phyloP scores from a whole-genome alignment of 2,329 filamentous ascomycete species.

The Chaetomiaceae sp. region DNA sequence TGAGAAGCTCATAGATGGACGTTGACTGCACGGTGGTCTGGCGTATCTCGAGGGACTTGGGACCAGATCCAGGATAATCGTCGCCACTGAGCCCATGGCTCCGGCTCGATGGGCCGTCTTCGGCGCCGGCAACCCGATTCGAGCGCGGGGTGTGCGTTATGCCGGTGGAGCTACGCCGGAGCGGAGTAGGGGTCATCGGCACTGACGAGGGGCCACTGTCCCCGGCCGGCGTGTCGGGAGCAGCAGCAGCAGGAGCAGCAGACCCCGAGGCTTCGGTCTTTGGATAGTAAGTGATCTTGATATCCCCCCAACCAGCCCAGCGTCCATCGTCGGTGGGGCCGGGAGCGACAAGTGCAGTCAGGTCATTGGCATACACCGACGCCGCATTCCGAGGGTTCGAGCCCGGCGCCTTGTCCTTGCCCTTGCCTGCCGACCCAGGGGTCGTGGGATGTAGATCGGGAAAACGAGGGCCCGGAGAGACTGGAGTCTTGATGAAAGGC shows the following conservation, averaged over 20 bases:
- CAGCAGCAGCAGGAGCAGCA: conserved; percentile 15
- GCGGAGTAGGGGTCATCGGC: conserved; percentile 69
- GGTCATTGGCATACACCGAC: conserved; percentile 73
- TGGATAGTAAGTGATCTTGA: conserved; percentile 77
- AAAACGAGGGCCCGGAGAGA: conserved; percentile 43
- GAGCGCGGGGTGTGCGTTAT: conserved; percentile 39
- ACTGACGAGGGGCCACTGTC: conserved; percentile 36
- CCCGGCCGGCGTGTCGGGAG: conserved; percentile 13
- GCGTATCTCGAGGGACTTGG: conserved; percentile 61
- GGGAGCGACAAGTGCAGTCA: conserved; percentile 67
- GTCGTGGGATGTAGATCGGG: conserved; percentile 46
- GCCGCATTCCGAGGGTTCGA: conserved; percentile 44
- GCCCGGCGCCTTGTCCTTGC: conserved; percentile 62
- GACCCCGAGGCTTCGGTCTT: conserved; percentile 33
- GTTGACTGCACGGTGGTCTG: conserved; percentile 48
- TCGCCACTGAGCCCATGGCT: conserved; percentile 37
- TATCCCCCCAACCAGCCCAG: conserved; percentile 76
- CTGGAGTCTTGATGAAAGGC: conserved; percentile 71
- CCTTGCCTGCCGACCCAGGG: conserved; percentile 59
- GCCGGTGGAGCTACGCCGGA: conserved; percentile 62
- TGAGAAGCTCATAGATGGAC: conserved; percentile 53
- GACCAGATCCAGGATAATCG: conserved; percentile 41
- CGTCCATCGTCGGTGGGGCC: conserved; percentile 41
- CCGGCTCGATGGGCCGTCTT: conserved; percentile 38
- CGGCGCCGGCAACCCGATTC: conserved; percentile 29